Base-by-base conservation (phyloP, 75 land plant genomes). In the Sequoiadendron giganteum region DNA sequence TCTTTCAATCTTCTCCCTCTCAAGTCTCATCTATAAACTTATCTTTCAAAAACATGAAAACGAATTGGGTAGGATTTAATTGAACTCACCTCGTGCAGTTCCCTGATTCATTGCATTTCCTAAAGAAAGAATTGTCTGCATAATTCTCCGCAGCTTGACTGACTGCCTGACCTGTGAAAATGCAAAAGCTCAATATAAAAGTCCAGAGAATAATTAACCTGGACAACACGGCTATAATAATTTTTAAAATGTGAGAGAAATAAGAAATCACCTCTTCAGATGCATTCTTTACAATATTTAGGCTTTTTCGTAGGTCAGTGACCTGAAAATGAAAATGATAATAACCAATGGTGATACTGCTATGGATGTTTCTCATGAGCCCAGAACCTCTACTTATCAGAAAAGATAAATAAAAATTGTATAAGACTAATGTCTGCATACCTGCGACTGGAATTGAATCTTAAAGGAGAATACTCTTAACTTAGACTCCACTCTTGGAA, bases 71-170 rank as follows among this genome's bases (percentile, higher is more conserved):
- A n/a, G 54, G 30, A 82, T 55, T 85, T 21, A 42, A 73, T 28
- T 28, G 32, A 86, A 55, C 94, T 87, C 87, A 98, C 99, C 99
- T 90, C 99, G 91, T 83, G 99, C 99, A 91, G 99, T 98, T 91
- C 99, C 99, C 90, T 97, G 96, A 85, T 98, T 98, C 58, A 98
- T 85, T 30, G 94, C 94, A 91, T 98, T 98, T 42, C 99, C 99
- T 78, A 98, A 91, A 70, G 85, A 91, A 40, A 98, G 95, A 90
- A 98, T 93, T 85, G 93, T 97, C 88, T 96, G 95, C 99, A 98
- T 96, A 14, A 98, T 90, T 80, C 94, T 94, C 84, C 96, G 96
- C 88, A 98, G 82, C 86, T 98, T 98, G 68, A 90, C 18, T 30
- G 99, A 98, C 86, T 88, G 90, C 70, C 95, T 94, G 11, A 97